Evolutionary conservation across 192 early-diverging fungal genomes (phyloP), one percentile per base, ranked within the genome.

Genomic region (Fimicolochytrium jonesii): DNA sequence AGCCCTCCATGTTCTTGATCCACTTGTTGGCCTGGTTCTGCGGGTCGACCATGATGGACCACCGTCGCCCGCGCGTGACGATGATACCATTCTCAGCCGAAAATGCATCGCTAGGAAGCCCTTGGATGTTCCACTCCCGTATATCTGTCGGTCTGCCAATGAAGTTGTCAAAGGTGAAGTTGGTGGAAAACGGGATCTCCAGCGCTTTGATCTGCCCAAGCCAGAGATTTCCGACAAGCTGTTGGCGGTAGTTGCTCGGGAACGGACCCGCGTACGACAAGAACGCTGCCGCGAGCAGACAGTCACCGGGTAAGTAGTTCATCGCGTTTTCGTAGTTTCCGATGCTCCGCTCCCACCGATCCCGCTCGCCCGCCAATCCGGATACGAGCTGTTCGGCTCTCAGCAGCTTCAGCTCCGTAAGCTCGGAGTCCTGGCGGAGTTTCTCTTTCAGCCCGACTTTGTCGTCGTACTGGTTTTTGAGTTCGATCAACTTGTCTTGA

Each of bases 71-170:
- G 23, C 77, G 64, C 0, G 81, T 81, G 13, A 81, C 77, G 60
- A 84, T 81, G 39, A 84, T 85, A 33, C 82, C 82, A 55, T 84
- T 84, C 61, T 84, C 82, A 10, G 74, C 60, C 9, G 78, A 82
- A 49, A 84, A 84, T 20, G 81, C 71, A 54, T 84, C 82, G 48
- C 69, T 81, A 9, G 82, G 82, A 31, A 84, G 60, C 18, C 82
- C 82, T 43, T 80, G 78, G 48, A 84, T 68, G 57, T 81, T 83
- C 82, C 82, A 84, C 26, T 80, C 76, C 23, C 82, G 62, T 55
- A 84, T 85, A 41, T 84, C 76, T 10, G 75, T 85, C 20, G 78
- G 76, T 48, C 82, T 81, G 9, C 82, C 82, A 41, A 84, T 67
- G 37, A 81, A 80, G 15, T 50, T 63, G 37, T 83, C 81, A 43